Conservation (phyloP, 305 asterid genomes). For the Solanum hybrid region DNA sequence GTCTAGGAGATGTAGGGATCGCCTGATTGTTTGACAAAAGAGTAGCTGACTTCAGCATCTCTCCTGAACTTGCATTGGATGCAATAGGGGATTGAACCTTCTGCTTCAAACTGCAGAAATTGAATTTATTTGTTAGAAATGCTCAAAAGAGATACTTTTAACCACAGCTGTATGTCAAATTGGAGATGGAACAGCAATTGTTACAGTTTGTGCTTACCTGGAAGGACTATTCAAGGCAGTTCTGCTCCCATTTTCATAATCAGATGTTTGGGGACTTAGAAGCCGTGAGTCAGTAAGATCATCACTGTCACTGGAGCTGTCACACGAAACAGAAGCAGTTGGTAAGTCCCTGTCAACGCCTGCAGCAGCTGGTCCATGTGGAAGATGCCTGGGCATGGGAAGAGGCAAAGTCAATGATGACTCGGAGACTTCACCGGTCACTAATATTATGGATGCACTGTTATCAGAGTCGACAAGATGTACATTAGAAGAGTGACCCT, state of each 20-base stretch:
- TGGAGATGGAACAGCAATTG: neutral
- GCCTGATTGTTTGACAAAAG: constrained; percentile 37
- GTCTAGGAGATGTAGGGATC: constrained; percentile 58
- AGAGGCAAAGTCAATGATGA: constrained; percentile 55
- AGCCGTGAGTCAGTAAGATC: constrained; percentile 67
- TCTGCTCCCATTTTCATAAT: constrained; percentile 58
- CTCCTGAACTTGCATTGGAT: constrained; percentile 44
- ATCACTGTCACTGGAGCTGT: constrained; percentile 74
- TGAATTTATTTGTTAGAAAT: constrained; percentile 6
- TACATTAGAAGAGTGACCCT: constrained; percentile 32
- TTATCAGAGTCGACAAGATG: constrained; percentile 47
- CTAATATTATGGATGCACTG: constrained; percentile 40
- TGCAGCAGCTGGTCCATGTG: constrained; percentile 46
- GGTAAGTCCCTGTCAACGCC: constrained; percentile 55
- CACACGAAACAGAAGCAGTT: constrained; percentile 69
- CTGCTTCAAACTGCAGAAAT: constrained; percentile 40
- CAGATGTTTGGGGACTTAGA: constrained; percentile 70
- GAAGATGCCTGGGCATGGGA: constrained; percentile 62
- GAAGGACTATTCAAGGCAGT: constrained; percentile 70
- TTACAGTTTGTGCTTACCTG: constrained; percentile 38
- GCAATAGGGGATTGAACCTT: constrained; percentile 53
- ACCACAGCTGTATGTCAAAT: neutral
- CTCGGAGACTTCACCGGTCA: constrained; percentile 39
- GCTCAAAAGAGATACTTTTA: constrained; percentile 7
- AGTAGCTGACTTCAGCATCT: constrained; percentile 42